Evolutionary conservation across 768 basidiomycete genomes (phyloP), one percentile per base, ranked within the genome.

Genomic region (Cantharellus cinnabarinus): DNA sequence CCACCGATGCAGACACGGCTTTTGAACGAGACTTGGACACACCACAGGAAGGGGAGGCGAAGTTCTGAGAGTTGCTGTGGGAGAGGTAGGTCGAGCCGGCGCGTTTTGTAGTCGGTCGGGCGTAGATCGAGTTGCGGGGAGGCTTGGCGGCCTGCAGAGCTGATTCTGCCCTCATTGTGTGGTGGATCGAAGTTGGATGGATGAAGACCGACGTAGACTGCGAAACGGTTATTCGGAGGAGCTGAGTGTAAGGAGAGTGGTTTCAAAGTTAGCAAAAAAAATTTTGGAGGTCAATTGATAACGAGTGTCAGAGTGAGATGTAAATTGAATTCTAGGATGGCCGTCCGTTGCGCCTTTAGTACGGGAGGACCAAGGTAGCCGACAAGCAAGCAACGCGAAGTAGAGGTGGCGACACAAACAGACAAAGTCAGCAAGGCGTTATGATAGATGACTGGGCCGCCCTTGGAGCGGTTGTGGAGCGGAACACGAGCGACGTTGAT

Each of bases 21-120:
- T 66, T 59, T 78, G 7, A 83, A 66, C 78, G 78, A 37, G 73
- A 67, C 69, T 88, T 89, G 52, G 77, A 76, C 63, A 89, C 73
- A 67, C 86, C 85, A 71, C 84, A 72, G 42, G 62, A 59, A 62
- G 63, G 44, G 60, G 60, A 48, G 40, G 50, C 29, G 48, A 85
- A 85, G 20, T 29, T 29, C 20, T 29, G 86, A 87, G 20, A 87
- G 87, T 60, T 84, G 84, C 70, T 84, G 20, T 29, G 20, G 44
- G 44, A 48, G 44, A 48, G 44, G 29, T 48, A 29, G 52, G 52
- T 37, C 7, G 52, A 54, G 53, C 57, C 56, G 50, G 44, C 42
- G 42, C 62, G 34, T 5, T 56, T 59, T 42, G 58, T 56, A 20
- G 58, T 52, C 20, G 52, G 61, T 4, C 57, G 61, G 40, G 60